These are phyloP conservation scores for Nephelium lappaceum DNA, from an alignment of 345 rosid species.

Conservation along the genomic window DNA sequence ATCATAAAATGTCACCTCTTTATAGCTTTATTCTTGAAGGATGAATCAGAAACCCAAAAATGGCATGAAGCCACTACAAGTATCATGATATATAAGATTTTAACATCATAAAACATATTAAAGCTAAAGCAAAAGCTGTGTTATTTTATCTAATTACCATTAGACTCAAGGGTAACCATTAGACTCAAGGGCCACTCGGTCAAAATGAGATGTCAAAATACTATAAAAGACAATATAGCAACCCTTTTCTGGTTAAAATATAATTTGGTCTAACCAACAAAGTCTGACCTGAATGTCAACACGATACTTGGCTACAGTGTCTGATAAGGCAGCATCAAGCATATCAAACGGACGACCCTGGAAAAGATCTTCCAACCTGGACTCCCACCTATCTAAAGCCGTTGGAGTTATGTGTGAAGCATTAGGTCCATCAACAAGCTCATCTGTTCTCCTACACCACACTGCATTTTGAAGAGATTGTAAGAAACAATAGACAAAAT, in stretches of 20 bases:
- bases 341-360: conserved; percentile 79
- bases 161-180: no score
- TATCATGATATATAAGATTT: background rate
- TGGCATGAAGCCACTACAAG: background rate
- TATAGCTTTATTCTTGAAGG: background rate
- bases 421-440: conserved; percentile 85
- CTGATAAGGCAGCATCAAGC: conserved; percentile 86
- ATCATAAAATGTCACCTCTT: background rate
- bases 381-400: conserved; percentile 88
- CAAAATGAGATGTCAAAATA: background rate
- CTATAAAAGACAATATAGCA: background rate
- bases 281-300: conserved; percentile 81
- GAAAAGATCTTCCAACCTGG: conserved; percentile 83
- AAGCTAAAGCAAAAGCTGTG: background rate
- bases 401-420: conserved; percentile 87
- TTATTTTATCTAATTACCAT: background rate
- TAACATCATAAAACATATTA: background rate
- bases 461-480: conserved; percentile 37
- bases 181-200: background rate
- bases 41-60: background rate
- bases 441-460: conserved; percentile 79
- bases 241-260: background rate
- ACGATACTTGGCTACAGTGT: conserved; percentile 72
- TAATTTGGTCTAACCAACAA: background rate
- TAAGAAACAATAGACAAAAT: conserved; percentile 3